phyloP scores from a whole-genome alignment of 2,329 filamentous ascomycete genomes.

The Aspergillus amoenus region DNA sequence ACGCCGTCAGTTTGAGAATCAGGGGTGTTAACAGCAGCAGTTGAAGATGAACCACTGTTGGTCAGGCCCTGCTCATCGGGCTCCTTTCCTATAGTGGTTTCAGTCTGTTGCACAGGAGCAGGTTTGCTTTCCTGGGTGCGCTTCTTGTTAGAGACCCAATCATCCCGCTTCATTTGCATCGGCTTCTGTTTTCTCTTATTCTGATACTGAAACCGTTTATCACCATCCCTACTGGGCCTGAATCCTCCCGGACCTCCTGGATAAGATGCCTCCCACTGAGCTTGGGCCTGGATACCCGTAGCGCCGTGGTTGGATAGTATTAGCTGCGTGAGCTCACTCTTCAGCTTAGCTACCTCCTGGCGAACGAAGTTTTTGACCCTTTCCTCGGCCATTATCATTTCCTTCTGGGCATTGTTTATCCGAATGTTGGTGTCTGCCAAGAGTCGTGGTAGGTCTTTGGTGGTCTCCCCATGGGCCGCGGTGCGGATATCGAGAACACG shows the following conservation, averaged over 20 bases:
- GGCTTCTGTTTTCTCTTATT: constrained; percentile 4
- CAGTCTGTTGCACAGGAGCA: background rate
- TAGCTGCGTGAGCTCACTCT: constrained; percentile 12
- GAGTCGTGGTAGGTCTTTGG: constrained; percentile 12
- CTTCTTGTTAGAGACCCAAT: background rate
- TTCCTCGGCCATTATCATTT: constrained; percentile 14
- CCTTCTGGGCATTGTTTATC: constrained; percentile 10
- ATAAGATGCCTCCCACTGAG: background rate
- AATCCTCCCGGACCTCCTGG: background rate
- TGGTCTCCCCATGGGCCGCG: constrained; percentile 15
- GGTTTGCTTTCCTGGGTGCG: background rate
- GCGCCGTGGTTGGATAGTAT: background rate
- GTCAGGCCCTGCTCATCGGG: background rate
- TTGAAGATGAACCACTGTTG: background rate
- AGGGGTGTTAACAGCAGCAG: constrained; percentile 4
- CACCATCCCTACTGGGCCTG: background rate
- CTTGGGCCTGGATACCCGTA: background rate
- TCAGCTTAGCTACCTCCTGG: constrained; percentile 16
- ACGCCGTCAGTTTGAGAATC: background rate
- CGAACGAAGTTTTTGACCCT: constrained; percentile 11
- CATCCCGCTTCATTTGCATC: background rate
- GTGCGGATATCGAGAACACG: constrained; percentile 15
- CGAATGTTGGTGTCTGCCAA: constrained; percentile 16
- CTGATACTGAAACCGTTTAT: background rate
- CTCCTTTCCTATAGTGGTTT: background rate